phyloP scores from a whole-genome alignment of 31 red algal species.

The Asparagopsis taxiformis region DNA sequence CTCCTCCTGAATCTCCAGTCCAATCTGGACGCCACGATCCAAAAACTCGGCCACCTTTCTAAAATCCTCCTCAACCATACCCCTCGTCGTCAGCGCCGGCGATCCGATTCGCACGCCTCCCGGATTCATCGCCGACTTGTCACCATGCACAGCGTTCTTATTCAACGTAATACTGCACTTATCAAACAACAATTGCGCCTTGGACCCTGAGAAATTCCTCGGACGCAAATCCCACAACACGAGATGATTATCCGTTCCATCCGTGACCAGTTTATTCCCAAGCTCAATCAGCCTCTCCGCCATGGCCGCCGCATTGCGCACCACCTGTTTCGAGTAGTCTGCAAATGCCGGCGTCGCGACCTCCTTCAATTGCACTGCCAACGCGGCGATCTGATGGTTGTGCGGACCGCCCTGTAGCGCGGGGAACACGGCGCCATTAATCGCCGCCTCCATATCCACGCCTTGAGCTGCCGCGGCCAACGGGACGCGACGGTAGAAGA shows the following conservation, averaged over 20 bases:
- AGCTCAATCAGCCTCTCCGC: constrained; percentile 66
- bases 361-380: constrained; percentile 84
- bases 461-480: constrained; percentile 37
- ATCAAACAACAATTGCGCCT: constrained; percentile 89
- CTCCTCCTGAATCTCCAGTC: constrained; percentile 72
- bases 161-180: constrained; percentile 88
- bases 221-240: constrained; percentile 92
- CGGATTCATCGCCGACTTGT: constrained; percentile 78
- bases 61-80: constrained; percentile 76
- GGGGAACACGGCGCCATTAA: constrained; percentile 95
- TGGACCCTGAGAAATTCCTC: constrained; percentile 67
- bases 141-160: constrained; percentile 95
- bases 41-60: constrained; percentile 88
- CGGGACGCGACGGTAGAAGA: constrained; percentile 81
- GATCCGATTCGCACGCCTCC: constrained; percentile 91
- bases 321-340: constrained; percentile 76
- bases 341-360: constrained; percentile 68
- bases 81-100: constrained; percentile 87
- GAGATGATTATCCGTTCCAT: constrained; percentile 96
- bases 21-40: constrained; percentile 79
- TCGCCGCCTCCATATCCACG: constrained; percentile 73
- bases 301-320: constrained; percentile 72
- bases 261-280: constrained; percentile 90
- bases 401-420: constrained; percentile 95
- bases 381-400: constrained; percentile 90